phyloP scores from a whole-genome alignment of 2,329 filamentous ascomycete genomes.

The Trichoderma sp. region DNA sequence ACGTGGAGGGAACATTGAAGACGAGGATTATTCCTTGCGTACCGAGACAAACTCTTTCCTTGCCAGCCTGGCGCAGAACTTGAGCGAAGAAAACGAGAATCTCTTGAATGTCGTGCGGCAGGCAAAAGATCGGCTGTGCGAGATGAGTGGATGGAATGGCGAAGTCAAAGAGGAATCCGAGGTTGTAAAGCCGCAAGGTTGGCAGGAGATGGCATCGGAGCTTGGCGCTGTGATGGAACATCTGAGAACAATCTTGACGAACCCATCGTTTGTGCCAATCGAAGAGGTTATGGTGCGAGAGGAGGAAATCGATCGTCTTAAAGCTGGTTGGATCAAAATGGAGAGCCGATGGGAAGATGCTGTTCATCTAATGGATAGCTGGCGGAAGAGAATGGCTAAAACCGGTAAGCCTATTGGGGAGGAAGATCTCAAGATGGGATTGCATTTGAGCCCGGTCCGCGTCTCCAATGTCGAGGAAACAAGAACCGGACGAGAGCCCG shows the following conservation, averaged over 20 bases:
- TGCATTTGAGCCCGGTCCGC: constrained; percentile 64
- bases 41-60: constrained; percentile 91
- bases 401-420: constrained; percentile 71
- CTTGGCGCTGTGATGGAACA: constrained; percentile 80
- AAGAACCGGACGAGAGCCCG: constrained; percentile 43
- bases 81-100: constrained; percentile 91
- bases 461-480: constrained; percentile 57
- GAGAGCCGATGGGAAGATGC: constrained; percentile 89
- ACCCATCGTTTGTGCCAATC: constrained; percentile 93
- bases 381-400: constrained; percentile 79
- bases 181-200: constrained; percentile 45
- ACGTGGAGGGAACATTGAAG: constrained; percentile 33
- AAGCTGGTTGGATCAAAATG: constrained; percentile 91
- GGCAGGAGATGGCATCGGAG: constrained; percentile 71
- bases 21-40: constrained; percentile 68
- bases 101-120: constrained; percentile 72
- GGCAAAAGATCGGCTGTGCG: constrained; percentile 71
- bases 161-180: constrained; percentile 40
- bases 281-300: constrained; percentile 94
- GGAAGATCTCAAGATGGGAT: constrained; percentile 68
- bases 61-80: constrained; percentile 76
- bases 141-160: constrained; percentile 64
- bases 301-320: constrained; percentile 82
- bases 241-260: constrained; percentile 82
- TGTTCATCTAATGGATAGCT: constrained; percentile 86